Evolutionary conservation across 495 filamentous ascomycete species (phyloP).

Genomic region (Penicillium subrubescens): DNA sequence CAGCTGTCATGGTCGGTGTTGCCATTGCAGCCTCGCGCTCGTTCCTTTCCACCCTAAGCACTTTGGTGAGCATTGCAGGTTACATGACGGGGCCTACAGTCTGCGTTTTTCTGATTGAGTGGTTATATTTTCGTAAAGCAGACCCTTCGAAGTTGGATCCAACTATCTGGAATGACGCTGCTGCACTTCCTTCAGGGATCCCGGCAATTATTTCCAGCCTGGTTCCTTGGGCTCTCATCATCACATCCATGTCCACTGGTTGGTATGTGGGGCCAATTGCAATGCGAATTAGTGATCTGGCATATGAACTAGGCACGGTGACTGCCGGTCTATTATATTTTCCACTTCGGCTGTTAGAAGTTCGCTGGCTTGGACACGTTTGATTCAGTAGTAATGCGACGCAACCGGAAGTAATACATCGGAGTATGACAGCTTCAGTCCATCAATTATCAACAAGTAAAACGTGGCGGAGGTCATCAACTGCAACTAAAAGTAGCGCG

Average conservation of each 20-base stretch:
- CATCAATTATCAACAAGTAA: background rate
- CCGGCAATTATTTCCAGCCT: background rate
- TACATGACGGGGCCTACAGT: background rate
- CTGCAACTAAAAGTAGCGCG: background rate
- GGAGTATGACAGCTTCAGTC: background rate
- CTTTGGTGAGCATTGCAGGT: background rate
- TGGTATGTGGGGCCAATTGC: constrained; percentile 4
- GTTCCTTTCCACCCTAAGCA: background rate
- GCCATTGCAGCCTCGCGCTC: background rate
- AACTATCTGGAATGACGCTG: background rate
- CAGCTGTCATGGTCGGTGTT: background rate
- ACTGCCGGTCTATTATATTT: background rate
- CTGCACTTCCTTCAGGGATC: background rate
- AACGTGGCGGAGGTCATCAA: background rate
- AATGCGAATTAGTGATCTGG: background rate
- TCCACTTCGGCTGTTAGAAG: background rate
- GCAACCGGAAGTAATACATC: background rate
- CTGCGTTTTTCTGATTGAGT: background rate
- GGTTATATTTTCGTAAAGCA: background rate
- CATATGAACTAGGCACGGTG: background rate
- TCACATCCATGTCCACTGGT: background rate
- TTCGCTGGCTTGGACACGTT: background rate
- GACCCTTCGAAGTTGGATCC: background rate
- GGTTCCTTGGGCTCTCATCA: background rate
- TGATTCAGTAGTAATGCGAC: background rate